phyloP scores from a whole-genome alignment of 176 grass and related monocot species.

The Aegilops umbellulata region DNA sequence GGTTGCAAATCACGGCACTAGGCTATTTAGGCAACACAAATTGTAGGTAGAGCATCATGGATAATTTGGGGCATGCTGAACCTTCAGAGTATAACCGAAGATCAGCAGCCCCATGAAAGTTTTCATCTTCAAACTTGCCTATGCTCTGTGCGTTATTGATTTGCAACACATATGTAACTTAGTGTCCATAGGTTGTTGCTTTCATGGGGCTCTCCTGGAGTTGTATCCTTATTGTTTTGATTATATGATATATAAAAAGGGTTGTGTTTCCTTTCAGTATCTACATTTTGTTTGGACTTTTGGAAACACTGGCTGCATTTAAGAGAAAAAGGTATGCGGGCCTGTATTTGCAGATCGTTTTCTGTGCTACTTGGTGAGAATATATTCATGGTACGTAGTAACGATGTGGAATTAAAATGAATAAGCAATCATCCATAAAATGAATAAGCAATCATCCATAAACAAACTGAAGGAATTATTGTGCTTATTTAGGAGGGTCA shows the following conservation, averaged over 20 bases:
- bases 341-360: background rate
- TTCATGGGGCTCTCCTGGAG: background rate
- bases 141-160: constrained; percentile 24
- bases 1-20: constrained; percentile 28
- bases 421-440: background rate
- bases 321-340: background rate
- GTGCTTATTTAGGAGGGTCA: background rate
- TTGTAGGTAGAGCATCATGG: constrained; percentile 26
- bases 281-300: background rate
- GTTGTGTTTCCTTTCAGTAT: background rate
- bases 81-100: constrained; percentile 24
- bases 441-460: background rate
- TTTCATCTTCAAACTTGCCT: constrained; percentile 35
- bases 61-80: constrained; percentile 20
- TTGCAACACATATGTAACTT: constrained; percentile 40
- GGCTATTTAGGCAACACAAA: constrained; percentile 25
- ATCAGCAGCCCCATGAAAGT: constrained; percentile 26
- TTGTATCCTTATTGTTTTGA: constrained; percentile 31
- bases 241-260: constrained; percentile 10
- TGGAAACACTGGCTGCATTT: background rate
- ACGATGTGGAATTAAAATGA: background rate
- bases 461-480: background rate
- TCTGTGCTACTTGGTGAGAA: background rate
- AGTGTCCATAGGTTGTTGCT: constrained; percentile 37
- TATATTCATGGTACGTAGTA: background rate